Base-by-base conservation (phyloP, 1,284 basidiomycete species). In the Apiotrichum gamsii region DNA sequence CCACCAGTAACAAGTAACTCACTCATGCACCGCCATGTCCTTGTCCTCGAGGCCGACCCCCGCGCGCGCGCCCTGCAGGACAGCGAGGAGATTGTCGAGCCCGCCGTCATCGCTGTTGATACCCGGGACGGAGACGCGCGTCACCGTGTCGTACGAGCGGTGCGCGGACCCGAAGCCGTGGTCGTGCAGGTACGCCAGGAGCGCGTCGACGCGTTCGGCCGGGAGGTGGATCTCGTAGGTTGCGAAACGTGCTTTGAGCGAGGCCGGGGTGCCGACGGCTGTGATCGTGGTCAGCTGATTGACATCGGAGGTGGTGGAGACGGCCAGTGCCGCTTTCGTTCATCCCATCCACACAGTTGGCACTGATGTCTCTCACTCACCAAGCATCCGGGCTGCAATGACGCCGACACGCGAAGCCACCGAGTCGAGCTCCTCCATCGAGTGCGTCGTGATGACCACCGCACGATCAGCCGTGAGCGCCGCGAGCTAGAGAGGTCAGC, bases 361-460 rank as follows among this genome's bases (percentile, higher is more conserved):
- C n/a, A n/a, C n/a, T n/a, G n/a, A n/a, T n/a, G n/a, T n/a, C n/a
- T n/a, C 15, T 8, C 15, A 60, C 79, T 49, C 57, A 80, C 82
- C 82, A 4, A 87, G 75, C 74, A 87, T 76, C 45, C 75, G 77
- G 51, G 79, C 80, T 5, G 84, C 81, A 19, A 87, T 68, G 49
- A 86, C 85, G 4, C 83, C 83, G 23, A 86, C 84, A 59, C 81
- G 80, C 56, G 76, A 82, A 0, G 84, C 82, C 2, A 87, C 74
- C 2, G 84, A 83, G 8, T 84, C 84, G 1, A 85, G 85, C 66
- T 88, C 85, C 67, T 87, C 85, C 84, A 87, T 87, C 0, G 83
- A 85, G 67, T 87, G 85, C 80, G 67, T 67, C 13, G 70, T 70
- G 49, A 70, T 60, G 32, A 73, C 62, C 13, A 70, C 71, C 0